A percentile compares a stretch with the other conserved stretches of the same genome.
Evolutionary conservation across 805 yeast species (phyloP).

Genomic region (Schwanniomyces occidentalis): DNA sequence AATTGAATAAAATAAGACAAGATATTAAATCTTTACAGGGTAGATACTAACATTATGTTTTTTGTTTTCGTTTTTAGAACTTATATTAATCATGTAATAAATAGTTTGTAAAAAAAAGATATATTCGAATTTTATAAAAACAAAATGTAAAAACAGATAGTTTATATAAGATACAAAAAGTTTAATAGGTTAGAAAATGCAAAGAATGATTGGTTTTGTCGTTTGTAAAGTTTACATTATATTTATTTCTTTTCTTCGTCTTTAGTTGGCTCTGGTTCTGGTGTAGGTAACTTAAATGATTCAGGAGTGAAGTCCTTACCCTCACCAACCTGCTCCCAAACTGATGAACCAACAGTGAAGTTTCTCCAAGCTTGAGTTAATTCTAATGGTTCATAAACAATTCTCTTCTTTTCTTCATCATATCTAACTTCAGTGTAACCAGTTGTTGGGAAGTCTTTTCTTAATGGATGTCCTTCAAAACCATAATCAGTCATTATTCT

Average conservation of each 20-base stretch:
- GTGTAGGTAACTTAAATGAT: constrained; percentile 76
- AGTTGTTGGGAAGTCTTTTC: constrained; percentile 91
- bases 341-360: constrained; percentile 83
- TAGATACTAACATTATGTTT: neutral
- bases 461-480: constrained; percentile 86
- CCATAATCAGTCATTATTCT: constrained; percentile 91
- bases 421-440: constrained; percentile 90
- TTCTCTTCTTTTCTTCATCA: constrained; percentile 88
- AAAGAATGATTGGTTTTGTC: constrained; percentile 2
- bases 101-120: neutral
- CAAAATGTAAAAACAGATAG: neutral
- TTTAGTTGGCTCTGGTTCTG: constrained; percentile 66
- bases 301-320: constrained; percentile 84
- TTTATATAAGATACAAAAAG: constrained; percentile 1
- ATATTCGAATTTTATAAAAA: no score
- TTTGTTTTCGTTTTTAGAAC: neutral
- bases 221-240: constrained; percentile 1
- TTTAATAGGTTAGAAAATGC: constrained; percentile 4
- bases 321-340: constrained; percentile 90
- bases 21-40: constrained; percentile 34
- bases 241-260: constrained; percentile 33
- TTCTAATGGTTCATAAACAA: constrained; percentile 87
- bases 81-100: neutral
- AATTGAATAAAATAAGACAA: constrained; percentile 50
- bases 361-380: constrained; percentile 91